Evolutionary conservation across 352 stramenopile genomes (phyloP).

Genomic region (Pythium brachiatum): DNA sequence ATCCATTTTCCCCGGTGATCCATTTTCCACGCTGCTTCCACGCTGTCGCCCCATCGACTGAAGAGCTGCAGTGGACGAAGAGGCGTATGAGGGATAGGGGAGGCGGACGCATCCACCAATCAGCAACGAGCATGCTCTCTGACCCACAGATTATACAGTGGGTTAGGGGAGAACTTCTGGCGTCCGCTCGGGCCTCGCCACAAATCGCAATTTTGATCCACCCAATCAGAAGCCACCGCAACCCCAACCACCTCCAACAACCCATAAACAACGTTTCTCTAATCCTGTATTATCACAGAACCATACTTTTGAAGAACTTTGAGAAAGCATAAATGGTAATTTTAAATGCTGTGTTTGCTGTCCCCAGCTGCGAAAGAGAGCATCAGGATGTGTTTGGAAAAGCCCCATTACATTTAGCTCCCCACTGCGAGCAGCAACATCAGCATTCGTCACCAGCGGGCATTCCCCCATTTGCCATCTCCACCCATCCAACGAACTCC

Average conservation of each 20-base stretch:
- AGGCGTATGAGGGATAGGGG: not conserved
- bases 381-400: constrained; percentile 1
- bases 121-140: not conserved
- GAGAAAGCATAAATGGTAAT: not conserved
- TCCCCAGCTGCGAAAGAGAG: not conserved
- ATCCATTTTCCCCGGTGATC: not conserved
- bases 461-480: constrained; percentile 17
- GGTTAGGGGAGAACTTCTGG: constrained; percentile 47
- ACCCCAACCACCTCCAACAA: not conserved
- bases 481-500: too few species aligned
- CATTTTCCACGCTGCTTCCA: not conserved
- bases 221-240: not conserved
- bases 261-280: not conserved
- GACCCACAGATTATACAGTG: constrained; percentile 14
- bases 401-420: not conserved
- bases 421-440: not conserved
- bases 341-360: not conserved
- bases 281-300: too few species aligned
- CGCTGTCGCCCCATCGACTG: not conserved
- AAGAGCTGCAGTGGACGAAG: not conserved
- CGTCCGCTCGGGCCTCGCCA: constrained; percentile 2
- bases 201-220: constrained; percentile 7
- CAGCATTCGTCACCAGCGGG: not conserved
- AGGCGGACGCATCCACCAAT: constrained; percentile 17
- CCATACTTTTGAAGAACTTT: too few species aligned